Evolutionary conservation across 164 flowering plant species (phyloP).

Genomic region (Stephania cephalantha): DNA sequence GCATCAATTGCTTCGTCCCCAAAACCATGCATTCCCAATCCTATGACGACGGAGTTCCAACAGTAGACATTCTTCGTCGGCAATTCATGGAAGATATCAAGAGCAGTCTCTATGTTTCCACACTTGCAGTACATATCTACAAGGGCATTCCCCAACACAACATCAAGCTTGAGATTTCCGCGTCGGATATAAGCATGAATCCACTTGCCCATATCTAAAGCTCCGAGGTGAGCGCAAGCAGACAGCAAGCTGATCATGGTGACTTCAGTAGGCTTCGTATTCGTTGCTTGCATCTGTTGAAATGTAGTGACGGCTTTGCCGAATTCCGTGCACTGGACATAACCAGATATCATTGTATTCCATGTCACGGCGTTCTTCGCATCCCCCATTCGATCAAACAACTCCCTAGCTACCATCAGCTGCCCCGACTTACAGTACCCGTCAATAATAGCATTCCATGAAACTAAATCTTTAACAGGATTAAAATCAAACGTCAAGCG

Average conservation of each 20-base stretch:
- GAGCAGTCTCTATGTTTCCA: conserved; percentile 18
- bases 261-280: background rate
- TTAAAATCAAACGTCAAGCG: background rate
- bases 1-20: conserved; percentile 21
- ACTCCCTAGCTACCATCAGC: background rate
- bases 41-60: conserved; percentile 30
- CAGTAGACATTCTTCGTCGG: conserved; percentile 18
- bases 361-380: conserved; percentile 1
- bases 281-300: background rate
- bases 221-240: background rate
- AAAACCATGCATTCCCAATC: conserved; percentile 28
- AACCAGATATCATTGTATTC: background rate
- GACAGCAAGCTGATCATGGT: background rate
- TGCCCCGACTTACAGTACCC: conserved; percentile 3
- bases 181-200: background rate
- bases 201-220: background rate
- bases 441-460: background rate
- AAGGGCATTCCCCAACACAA: conserved; percentile 21
- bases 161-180: background rate
- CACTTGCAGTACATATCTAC: conserved; percentile 31
- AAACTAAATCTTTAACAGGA: background rate
- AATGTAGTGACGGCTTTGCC: background rate
- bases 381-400: conserved; percentile 5
- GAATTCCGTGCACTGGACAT: no score
- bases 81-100: conserved; percentile 19